Evolutionary conservation across 2,329 filamentous ascomycete species (phyloP).

Genomic region (Hypomyces perniciosus): DNA sequence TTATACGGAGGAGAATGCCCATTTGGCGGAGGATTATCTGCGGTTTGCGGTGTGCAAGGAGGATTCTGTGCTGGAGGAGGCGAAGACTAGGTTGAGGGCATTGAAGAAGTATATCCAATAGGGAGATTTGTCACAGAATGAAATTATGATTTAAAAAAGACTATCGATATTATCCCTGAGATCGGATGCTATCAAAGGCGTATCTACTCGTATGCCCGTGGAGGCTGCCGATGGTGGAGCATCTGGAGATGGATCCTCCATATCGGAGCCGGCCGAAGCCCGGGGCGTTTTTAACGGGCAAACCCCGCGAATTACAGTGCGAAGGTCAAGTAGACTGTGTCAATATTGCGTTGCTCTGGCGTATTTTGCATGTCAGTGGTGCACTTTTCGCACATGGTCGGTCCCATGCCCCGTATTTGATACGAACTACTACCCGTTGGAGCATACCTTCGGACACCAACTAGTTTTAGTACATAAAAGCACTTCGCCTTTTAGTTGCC

Average conservation of each 20-base stretch:
- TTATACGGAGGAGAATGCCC: constrained; percentile 77
- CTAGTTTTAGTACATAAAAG: no score
- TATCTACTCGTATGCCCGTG: constrained; percentile 11
- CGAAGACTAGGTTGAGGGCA: constrained; percentile 68
- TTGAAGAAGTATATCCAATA: constrained; percentile 62
- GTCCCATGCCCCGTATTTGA: no score
- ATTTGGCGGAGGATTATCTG: constrained; percentile 87
- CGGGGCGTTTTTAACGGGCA: constrained; percentile 18
- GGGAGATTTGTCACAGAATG: not conserved
- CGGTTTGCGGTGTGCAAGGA: constrained; percentile 96
- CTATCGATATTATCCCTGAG: not conserved
- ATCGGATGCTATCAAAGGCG: no score
- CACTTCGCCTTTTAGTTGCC: no score
- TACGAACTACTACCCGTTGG: no score
- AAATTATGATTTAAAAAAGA: not conserved
- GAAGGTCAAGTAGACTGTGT: no score
- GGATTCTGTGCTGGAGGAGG: constrained; percentile 73
- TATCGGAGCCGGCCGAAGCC: constrained; percentile 32
- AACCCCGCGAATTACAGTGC: no score
- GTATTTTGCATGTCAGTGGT: no score
- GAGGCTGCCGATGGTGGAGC: constrained; percentile 25
- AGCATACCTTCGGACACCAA: no score
- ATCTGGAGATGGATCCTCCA: constrained; percentile 9
- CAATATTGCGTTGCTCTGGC: no score
- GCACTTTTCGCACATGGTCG: no score